Evolutionary conservation across 2,329 filamentous ascomycete genomes (phyloP), one percentile per base, ranked within the genome.

Genomic region (Colletotrichum tabaci): DNA sequence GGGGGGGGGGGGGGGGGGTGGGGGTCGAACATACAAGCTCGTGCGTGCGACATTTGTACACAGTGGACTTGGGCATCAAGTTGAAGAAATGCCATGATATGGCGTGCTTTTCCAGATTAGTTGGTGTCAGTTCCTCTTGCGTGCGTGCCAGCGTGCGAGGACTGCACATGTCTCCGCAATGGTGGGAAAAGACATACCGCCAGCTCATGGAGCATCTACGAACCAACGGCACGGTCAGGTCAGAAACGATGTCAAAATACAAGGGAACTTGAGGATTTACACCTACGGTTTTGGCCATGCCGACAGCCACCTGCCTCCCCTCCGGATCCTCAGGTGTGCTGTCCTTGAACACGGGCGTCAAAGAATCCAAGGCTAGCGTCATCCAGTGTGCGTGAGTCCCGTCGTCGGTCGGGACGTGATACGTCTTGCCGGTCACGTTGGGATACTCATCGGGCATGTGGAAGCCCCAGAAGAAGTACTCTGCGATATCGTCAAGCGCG

Each of bases 171-270:
- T 15, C 13, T n/a, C 21, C 12, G 9, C 5, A 21, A 2, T 12
- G 16, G 6, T 10, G 3, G 13, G 3, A 15, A 2, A 15, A 40
- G 8, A 16, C 67, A 50, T 23, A 71, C 67, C 67, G 60, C 55
- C 13, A 71, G 35, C 21, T 71, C 67, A 50, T 71, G 67, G 38
- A 67, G 35, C 21, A 67, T 67, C 67, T 71, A 5, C 2, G 3
- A 52, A 30, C 21, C 35, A 21, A 13, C 12, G 12, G 42, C 7
- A 26, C 9, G 12, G 18, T 23, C 15, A 4, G 18, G 16, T 49
- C 18, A 62, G n/a, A 9, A 42, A 47, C 26, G 0, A 42, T 23
- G 12, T 16, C 7, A 8, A 8, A 26, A 55, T 30, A 7, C 18
- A 7, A 6, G 1, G 13, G 5, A 56, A 16, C 23, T 10, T 23